Percentiles rank a stretch among this genome's conserved stretches.
Conservation (phyloP, 257 asterid species). For the Fraxinus pennsylvanica region DNA sequence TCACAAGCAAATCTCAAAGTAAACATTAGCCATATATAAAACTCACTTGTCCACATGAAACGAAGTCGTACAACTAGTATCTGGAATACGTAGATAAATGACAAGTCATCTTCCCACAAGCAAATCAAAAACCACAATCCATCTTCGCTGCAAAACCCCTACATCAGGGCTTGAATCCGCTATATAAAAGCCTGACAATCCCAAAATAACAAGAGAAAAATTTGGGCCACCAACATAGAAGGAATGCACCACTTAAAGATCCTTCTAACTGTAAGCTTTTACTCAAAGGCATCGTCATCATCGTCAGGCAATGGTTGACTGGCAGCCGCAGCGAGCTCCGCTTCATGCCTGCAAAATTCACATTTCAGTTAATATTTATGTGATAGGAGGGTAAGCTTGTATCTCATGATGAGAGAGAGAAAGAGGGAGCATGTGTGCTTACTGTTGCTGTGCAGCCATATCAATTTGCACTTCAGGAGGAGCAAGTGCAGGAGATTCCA, state of each 20-base stretch:
- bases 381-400: too few relatives aligned
- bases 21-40: neutral
- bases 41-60: conserved; percentile 8
- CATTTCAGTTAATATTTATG: neutral
- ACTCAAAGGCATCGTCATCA: conserved; percentile 68
- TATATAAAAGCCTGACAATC: conserved; percentile 16
- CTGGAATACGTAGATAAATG: conserved; percentile 26
- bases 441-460: conserved; percentile 72
- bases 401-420: neutral
- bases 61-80: conserved; percentile 21
- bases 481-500: conserved; percentile 85
- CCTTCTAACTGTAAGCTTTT: neutral
- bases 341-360: conserved; percentile 52
- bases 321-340: conserved; percentile 56
- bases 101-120: conserved; percentile 27
- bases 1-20: neutral
- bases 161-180: conserved; percentile 9
- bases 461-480: conserved; percentile 92
- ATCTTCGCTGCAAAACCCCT: conserved; percentile 25
- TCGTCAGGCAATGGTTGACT: conserved; percentile 81
- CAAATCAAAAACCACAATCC: conserved; percentile 25
- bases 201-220: conserved; percentile 10
- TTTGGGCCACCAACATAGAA: conserved; percentile 15
- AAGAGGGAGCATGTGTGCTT: conserved; percentile 13
- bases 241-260: neutral